Base-by-base conservation (phyloP, 163 green algal genomes). In the Prototheca cutis region DNA sequence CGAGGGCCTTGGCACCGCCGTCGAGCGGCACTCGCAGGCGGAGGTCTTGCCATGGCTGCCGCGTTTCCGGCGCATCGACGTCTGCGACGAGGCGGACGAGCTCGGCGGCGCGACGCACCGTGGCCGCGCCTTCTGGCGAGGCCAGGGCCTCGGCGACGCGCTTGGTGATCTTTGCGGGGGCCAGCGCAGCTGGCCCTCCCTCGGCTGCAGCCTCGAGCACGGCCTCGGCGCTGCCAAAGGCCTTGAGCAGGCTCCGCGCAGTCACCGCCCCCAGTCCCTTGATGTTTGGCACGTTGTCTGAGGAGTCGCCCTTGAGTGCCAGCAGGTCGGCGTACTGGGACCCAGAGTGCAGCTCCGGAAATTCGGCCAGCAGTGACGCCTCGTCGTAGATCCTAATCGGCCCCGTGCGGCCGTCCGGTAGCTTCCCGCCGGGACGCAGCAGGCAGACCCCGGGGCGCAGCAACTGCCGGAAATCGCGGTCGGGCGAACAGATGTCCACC, bases 381-480 rank as follows among this genome's bases (percentile, higher is more conserved):
- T n/a, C n/a, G n/a, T n/a, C n/a, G n/a, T n/a, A n/a, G n/a, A n/a
- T n/a, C n/a, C n/a, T n/a, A n/a, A n/a, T n/a, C n/a, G n/a, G n/a
- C n/a, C n/a, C n/a, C n/a, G n/a, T n/a, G n/a, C n/a, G 36, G 36
- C 13, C 36, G 36, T 45, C 13, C 36, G 36, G 13, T 10, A 15
- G 13, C 36, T 45, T 45, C 13, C 36, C 36, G 36, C 36, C 53
- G 8, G 72, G 76, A 13, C 81, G 63, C 58, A 90, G 55, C 40
- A 89, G 40, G 39, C 74, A 68, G 40, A 90, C 27, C 8, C 74
- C 66, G n/a, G 74, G 74, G 19, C 56, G 61, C 62, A 90, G 62
- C 58, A 90, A 59, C 75, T 89, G 81, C 57, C 79, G 83, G 59
- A 86, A 88, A 61, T 90, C 81, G 61, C 85, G 87, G 65, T 90